phyloP scores from a whole-genome alignment of 2,329 filamentous ascomycete genomes.

The Periglandula ipomoeae region DNA sequence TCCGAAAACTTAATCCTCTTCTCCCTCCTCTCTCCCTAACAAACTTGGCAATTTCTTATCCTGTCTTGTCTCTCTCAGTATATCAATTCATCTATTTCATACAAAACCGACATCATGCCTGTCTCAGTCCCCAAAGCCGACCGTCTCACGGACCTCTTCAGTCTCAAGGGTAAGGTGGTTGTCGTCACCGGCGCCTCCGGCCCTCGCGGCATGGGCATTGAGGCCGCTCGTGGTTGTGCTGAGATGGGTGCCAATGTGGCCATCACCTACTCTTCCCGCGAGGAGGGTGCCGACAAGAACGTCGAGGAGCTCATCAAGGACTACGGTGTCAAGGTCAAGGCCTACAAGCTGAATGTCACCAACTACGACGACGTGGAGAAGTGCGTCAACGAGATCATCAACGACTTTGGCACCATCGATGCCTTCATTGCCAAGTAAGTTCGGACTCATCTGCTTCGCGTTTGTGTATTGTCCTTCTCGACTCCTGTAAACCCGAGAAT shows the following conservation, averaged over 20 bases:
- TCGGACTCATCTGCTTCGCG: conserved; percentile 32
- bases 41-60: too few species aligned
- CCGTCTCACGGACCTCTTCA: conserved; percentile 57
- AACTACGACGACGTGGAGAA: conserved; percentile 41
- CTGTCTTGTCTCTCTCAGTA: too few species aligned
- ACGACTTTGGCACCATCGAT: conserved; percentile 66
- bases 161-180: conserved; percentile 63
- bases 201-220: conserved; percentile 61
- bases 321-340: conserved; percentile 59
- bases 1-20: neutral
- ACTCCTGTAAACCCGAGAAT: too few species aligned
- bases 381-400: conserved; percentile 53
- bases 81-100: neutral
- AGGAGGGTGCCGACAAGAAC: conserved; percentile 58
- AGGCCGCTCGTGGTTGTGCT: conserved; percentile 59
- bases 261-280: conserved; percentile 63
- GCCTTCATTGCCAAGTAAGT: conserved; percentile 68
- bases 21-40: neutral
- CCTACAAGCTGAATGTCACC: conserved; percentile 50
- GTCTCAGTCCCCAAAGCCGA: conserved; percentile 46
- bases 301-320: conserved; percentile 53
- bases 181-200: conserved; percentile 62
- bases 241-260: conserved; percentile 64
- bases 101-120: conserved; percentile 35
- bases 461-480: too few species aligned